These are phyloP conservation scores for Zygoascus sp. DNA, from an alignment of 1,139 yeast genomes.

Conservation along the genomic window DNA sequence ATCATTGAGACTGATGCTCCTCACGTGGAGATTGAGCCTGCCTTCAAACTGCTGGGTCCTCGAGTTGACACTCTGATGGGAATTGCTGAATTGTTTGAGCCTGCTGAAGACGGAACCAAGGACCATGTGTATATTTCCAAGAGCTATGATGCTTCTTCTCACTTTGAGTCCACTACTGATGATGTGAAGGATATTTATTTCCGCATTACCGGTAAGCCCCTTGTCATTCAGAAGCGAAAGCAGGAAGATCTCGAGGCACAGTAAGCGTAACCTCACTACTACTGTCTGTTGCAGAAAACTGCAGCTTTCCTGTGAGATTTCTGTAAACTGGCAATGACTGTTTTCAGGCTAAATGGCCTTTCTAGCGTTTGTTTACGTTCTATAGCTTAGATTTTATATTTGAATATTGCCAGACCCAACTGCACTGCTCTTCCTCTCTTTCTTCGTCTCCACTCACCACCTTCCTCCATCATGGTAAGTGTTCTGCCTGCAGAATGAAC, in stretches of 20 bases:
- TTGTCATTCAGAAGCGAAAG: slow-evolving; percentile 74
- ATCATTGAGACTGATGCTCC: slow-evolving; percentile 92
- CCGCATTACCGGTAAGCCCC: slow-evolving; percentile 88
- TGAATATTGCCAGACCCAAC: neutral
- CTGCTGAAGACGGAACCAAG: slow-evolving; percentile 72
- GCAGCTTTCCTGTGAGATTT: too few relatives aligned
- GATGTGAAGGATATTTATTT: slow-evolving; percentile 92
- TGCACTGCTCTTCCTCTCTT: neutral
- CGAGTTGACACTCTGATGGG: slow-evolving; percentile 89
- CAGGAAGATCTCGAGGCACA: slow-evolving; percentile 53
- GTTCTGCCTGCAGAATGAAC: neutral
- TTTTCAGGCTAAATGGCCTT: too few relatives aligned
- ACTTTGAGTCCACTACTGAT: slow-evolving; percentile 93
- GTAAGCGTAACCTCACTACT: neutral
- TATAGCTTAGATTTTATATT: neutral
- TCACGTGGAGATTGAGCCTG: slow-evolving; percentile 89
- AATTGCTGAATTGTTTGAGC: slow-evolving; percentile 86
- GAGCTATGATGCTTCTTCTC: slow-evolving; percentile 92
- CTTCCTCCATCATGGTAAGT: slow-evolving; percentile 1
- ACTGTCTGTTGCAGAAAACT: too few relatives aligned
- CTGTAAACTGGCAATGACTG: too few relatives aligned
- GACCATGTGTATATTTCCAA: slow-evolving; percentile 79
- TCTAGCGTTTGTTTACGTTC: too few relatives aligned
- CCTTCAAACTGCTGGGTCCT: slow-evolving; percentile 83
- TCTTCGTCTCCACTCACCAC: neutral